Evolutionary conservation across 768 basidiomycete species (phyloP), one percentile per base, ranked within the genome.

Genomic region (Tylopilus subfusipes): DNA sequence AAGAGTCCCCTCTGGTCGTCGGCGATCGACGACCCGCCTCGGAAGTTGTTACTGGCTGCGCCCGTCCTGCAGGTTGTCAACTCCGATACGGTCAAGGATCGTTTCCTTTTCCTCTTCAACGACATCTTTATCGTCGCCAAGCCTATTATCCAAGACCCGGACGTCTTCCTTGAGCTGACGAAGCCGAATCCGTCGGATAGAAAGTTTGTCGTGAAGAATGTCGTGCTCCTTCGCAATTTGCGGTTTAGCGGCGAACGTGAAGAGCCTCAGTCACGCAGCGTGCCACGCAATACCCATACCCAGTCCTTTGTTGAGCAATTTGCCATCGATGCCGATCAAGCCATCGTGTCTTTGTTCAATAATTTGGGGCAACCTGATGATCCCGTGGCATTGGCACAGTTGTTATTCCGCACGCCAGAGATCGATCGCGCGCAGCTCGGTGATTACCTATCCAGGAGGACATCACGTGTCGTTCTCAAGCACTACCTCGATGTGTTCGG

Each of bases 31-130:
- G 84, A 90, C 57, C 90, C 93, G 16, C 91, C 93, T 8, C 83
- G 97, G 40, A 93, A 88, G 68, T 73, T 98, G 38, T 73, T 97
- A 16, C 75, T 95, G 39, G 87, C 89, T 2, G 88, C 89, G 3
- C 88, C 93, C 2, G 90, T 96, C 8, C 76, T 96, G 6, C 97
- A 99, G 72, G 93, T 98, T 14, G 93, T 93, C 61, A 93, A 97
- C 71, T 79, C 85, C 39, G 88, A 96, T 70, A 94, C 90, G 1
- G 89, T 94, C 69, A 98, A 98, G 71, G 94, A 98, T 65, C 86
- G 97, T 12, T 92, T 93, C 74, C 81, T 98, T 11, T 95, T 98
- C 76, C 80, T 98, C n/a, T 99, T 99, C 80, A 93, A 77, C 69
- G 97, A 99, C 69, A 82, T 98, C 50, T 82, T 98, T 51, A 81